phyloP scores from a whole-genome alignment of 306 rosid genomes.

The Rosa chinensis region DNA sequence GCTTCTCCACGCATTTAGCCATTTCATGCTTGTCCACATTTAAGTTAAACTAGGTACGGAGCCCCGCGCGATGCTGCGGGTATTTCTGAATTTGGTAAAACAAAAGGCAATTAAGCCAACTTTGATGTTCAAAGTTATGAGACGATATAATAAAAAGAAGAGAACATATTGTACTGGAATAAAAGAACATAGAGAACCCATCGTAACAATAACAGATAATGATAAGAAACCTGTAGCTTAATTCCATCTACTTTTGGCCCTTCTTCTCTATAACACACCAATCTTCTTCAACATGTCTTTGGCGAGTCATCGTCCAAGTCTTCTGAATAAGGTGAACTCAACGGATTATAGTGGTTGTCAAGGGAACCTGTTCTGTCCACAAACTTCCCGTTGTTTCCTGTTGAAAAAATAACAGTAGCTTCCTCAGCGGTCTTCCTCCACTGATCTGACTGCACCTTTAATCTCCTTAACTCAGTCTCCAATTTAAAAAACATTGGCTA shows the following conservation, averaged over 20 bases:
- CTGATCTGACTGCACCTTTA: slow-evolving; percentile 90
- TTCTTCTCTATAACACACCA: slow-evolving; percentile 88
- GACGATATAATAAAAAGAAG: too few species aligned
- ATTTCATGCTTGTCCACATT: too few species aligned
- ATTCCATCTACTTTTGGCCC: slow-evolving; percentile 47
- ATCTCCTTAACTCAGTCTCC: slow-evolving; percentile 67
- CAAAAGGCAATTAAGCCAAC: too few species aligned
- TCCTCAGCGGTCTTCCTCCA: slow-evolving; percentile 98
- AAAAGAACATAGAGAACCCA: too few species aligned
- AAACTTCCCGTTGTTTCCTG: slow-evolving; percentile 67
- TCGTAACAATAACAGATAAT: too few species aligned
- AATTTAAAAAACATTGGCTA: slow-evolving; percentile 21
- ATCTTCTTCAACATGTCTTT: slow-evolving; percentile 90
- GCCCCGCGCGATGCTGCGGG: too few species aligned
- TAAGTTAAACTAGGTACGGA: too few species aligned
- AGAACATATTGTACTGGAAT: too few species aligned
- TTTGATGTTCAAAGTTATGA: too few species aligned
- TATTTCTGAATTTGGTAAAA: too few species aligned
- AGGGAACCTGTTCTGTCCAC: slow-evolving; percentile 53
- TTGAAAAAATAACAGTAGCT: slow-evolving; percentile 55
- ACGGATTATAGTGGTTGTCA: slow-evolving; percentile 57
- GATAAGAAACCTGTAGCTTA: slow-evolving; percentile 10
- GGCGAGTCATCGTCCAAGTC: slow-evolving; percentile 83
- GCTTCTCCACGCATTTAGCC: too few species aligned
- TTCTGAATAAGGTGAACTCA: slow-evolving; percentile 67